Evolutionary conservation across 306 rosid genomes (phyloP), one percentile per base, ranked within the genome.

Genomic region (Amphicarpaea edgeworthii): DNA sequence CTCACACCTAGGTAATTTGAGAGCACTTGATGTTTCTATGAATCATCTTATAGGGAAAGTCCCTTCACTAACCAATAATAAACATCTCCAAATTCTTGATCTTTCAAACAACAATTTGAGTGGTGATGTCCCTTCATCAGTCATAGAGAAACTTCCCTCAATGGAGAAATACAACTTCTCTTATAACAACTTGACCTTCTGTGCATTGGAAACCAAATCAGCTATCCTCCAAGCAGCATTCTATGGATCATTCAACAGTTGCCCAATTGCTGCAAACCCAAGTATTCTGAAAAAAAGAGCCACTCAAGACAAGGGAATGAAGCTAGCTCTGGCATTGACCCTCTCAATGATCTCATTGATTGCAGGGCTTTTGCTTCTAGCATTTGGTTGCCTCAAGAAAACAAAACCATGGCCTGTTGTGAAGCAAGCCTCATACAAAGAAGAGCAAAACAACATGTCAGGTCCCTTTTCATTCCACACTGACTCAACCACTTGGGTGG

Each of bases 391-490:
- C 82, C 74, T 88, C 70, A 89, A 83, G 89, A 90, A 71, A 83
- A 77, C 76, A 58, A 85, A 87, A 57, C 72, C 71, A 71, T 87
- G 96, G 98, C 85, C 72, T 17, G 89, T 86, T 23, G n/a, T n/a
- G n/a, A 93, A 90, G 82, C 96, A 89, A 75, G 8, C 72, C 38
- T 86, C 96, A 8, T 82, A 72, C 84, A 90, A 82, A 75, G 98
- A 93, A 82, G 96, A 89, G 42, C 91, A n/a, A n/a, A n/a, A 85
- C 32, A 87, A 72, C 46, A 77, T 93, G 70, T 93, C 96, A 1
- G 98, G 96, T 30, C 98, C 98, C 75, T 93, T 93, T 20, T 93
- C 98, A 9, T 93, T 93, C 86, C 89, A 87, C 78, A 93, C 98
- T 1, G 98, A 93, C 76, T 90, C 95, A 12, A 90, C 98, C 23